A percentile compares a stretch with the other conserved stretches of the same genome.
phyloP scores from a whole-genome alignment of 2,329 filamentous ascomycete genomes.

The Penicillium sp. region DNA sequence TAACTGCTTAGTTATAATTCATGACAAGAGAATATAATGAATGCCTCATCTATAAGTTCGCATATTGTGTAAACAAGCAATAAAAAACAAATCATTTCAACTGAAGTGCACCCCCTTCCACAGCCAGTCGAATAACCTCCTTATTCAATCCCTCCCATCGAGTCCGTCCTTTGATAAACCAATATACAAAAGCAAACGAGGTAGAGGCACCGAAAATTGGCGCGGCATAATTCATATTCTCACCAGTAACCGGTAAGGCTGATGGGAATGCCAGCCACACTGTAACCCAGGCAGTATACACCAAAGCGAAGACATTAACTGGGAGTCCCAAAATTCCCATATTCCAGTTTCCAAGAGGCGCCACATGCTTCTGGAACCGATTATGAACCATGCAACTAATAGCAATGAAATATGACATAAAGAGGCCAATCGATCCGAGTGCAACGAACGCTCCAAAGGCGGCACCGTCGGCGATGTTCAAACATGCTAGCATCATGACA shows the following conservation, averaged over 20 bases:
- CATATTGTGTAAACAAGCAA: background rate
- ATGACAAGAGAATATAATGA: background rate
- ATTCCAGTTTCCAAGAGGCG: constrained; percentile 31
- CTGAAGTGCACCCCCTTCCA: constrained; percentile 10
- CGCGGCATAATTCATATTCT: constrained; percentile 41
- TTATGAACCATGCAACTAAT: constrained; percentile 36
- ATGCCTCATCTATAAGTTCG: background rate
- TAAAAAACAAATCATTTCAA: background rate
- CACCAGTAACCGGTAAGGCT: constrained; percentile 31
- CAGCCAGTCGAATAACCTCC: constrained; percentile 7
- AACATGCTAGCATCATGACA: constrained; percentile 34
- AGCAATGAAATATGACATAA: constrained; percentile 42
- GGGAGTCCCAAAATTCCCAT: constrained; percentile 25
- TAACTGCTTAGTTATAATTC: background rate
- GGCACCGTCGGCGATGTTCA: constrained; percentile 41
- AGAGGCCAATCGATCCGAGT: constrained; percentile 30
- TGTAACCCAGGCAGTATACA: constrained; percentile 34
- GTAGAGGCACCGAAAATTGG: constrained; percentile 30
- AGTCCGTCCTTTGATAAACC: constrained; percentile 11
- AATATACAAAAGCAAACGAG: constrained; percentile 8
- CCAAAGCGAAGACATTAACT: constrained; percentile 37
- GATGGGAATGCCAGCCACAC: constrained; percentile 36
- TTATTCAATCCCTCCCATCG: constrained; percentile 12
- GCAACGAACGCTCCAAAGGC: constrained; percentile 41
- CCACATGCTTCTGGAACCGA: constrained; percentile 24